Evolutionary conservation across 495 filamentous ascomycete genomes (phyloP).

Genomic region (Neurospora sp.): DNA sequence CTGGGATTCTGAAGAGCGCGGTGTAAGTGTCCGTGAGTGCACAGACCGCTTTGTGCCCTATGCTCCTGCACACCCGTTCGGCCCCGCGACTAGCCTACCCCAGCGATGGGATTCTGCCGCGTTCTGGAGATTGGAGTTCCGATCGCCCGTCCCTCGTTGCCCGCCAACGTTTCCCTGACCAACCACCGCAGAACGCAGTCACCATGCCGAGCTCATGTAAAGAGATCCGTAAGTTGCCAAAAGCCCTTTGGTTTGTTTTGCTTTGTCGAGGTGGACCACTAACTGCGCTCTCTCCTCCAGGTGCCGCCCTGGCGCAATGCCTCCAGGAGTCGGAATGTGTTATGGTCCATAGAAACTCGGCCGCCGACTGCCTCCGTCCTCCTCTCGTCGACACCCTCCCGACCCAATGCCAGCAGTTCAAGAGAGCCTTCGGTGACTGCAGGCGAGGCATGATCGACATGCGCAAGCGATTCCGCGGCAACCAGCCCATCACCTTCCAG

Average conservation of each 20-base stretch:
- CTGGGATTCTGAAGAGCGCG: neutral
- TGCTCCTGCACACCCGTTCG: neutral
- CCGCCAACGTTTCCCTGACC: neutral
- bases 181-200: slow-evolving; percentile 5
- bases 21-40: neutral
- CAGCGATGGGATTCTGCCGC: neutral
- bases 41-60: neutral
- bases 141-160: neutral
- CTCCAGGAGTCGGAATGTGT: slow-evolving; percentile 94
- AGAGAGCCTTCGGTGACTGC: slow-evolving; percentile 87
- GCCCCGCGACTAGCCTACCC: neutral
- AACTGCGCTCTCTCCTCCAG: slow-evolving; percentile 34
- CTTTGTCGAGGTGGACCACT: neutral
- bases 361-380: slow-evolving; percentile 76
- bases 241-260: neutral
- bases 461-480: slow-evolving; percentile 97
- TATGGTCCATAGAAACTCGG: slow-evolving; percentile 76
- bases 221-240: slow-evolving; percentile 69
- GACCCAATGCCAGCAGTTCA: slow-evolving; percentile 81
- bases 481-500: slow-evolving; percentile 63
- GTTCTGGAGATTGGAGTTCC: neutral
- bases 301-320: slow-evolving; percentile 83
- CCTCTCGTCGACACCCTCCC: slow-evolving; percentile 73
- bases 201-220: slow-evolving; percentile 93
- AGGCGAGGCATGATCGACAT: slow-evolving; percentile 96